These are phyloP conservation scores for Fibroporia radiculosa DNA, from an alignment of 768 basidiomycete species.

Conservation along the genomic window DNA sequence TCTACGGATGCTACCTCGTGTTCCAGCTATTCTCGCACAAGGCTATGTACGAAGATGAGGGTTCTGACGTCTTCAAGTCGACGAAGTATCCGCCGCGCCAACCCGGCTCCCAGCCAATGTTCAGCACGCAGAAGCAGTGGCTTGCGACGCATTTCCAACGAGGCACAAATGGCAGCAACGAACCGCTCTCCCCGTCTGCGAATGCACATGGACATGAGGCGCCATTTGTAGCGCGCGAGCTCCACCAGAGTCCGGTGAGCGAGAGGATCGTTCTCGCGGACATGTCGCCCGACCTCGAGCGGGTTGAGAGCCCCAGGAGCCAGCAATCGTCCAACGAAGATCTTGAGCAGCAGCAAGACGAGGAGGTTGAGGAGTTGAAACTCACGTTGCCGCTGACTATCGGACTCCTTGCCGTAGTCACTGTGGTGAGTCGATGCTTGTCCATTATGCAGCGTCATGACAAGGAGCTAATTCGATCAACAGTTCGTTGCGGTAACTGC, in stretches of 20 bases:
- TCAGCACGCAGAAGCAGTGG: slow-evolving; percentile 2
- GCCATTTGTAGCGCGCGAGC: too few relatives aligned
- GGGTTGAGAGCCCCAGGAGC: neutral
- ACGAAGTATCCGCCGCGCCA: slow-evolving; percentile 14
- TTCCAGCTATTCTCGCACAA: slow-evolving; percentile 53
- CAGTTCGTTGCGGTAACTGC: slow-evolving; percentile 47
- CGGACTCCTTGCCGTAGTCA: slow-evolving; percentile 28
- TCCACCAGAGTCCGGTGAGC: too few relatives aligned
- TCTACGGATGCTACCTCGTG: slow-evolving; percentile 42
- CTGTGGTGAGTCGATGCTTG: slow-evolving; percentile 25
- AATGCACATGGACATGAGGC: too few relatives aligned
- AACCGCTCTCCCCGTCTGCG: slow-evolving; percentile 4
- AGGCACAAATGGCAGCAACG: slow-evolving; percentile 5
- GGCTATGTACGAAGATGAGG: slow-evolving; percentile 37
- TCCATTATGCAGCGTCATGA: neutral
- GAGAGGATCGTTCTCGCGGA: too few relatives aligned
- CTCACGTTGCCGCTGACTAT: slow-evolving; percentile 28
- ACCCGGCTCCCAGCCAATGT: too few relatives aligned
- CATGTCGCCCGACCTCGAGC: neutral
- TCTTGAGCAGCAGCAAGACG: slow-evolving; percentile 10
- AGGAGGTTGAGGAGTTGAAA: slow-evolving; percentile 27
- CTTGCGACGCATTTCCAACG: neutral
- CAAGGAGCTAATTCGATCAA: neutral
- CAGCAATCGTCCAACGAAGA: neutral
- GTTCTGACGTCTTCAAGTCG: slow-evolving; percentile 17